Conservation (phyloP, 306 rosid species). For the Corylus heterophylla region DNA sequence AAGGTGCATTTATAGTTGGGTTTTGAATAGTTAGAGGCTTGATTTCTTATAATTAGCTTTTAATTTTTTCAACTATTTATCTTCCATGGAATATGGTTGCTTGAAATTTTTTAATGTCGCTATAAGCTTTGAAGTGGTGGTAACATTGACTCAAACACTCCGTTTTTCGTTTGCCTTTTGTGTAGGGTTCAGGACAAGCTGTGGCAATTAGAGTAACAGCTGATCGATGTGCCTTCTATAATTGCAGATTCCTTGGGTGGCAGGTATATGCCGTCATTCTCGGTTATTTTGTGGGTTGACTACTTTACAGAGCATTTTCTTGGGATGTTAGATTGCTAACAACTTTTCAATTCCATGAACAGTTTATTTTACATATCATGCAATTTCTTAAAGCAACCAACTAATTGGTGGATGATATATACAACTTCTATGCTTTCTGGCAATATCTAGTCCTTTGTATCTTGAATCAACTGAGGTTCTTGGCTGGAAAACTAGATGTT, state of each 20-base stretch:
- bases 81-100: not conserved
- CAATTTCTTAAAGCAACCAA: not conserved
- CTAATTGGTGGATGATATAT: not conserved
- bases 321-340: slow-evolving; percentile 12
- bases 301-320: slow-evolving; percentile 9
- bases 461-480: slow-evolving; percentile 10
- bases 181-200: slow-evolving; percentile 93
- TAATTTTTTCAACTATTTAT: not conserved
- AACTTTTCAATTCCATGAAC: not conserved
- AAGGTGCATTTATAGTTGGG: slow-evolving; percentile 11
- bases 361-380: slow-evolving; percentile 6
- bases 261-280: slow-evolving; percentile 57
- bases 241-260: slow-evolving; percentile 97
- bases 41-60: not conserved
- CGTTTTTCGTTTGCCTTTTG: slow-evolving; percentile 12
- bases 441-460: slow-evolving; percentile 6
- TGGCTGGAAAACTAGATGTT: slow-evolving; percentile 14
- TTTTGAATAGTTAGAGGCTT: slow-evolving; percentile 5
- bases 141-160: not conserved
- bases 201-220: slow-evolving; percentile 92
- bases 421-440: not conserved
- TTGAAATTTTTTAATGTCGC: not conserved
- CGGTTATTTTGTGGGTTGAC: slow-evolving; percentile 17
- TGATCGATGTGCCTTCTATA: slow-evolving; percentile 88
- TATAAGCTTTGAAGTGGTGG: not conserved